Evolutionary conservation across 768 basidiomycete genomes (phyloP).

Genomic region (Grammothele lineata): DNA sequence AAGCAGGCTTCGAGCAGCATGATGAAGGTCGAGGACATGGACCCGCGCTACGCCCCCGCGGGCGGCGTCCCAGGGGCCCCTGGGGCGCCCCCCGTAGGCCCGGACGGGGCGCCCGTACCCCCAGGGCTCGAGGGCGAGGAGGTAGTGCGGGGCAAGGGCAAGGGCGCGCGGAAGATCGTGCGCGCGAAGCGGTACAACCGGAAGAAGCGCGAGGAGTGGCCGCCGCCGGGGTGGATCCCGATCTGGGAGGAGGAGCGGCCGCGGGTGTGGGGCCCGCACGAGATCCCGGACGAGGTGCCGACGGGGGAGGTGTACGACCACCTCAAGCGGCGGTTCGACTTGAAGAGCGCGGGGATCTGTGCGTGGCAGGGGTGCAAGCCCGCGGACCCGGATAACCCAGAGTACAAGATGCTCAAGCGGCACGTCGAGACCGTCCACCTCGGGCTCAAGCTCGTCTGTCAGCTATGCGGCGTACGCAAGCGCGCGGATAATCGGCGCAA

Average conservation of each 20-base stretch:
- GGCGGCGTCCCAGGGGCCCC: too few species aligned
- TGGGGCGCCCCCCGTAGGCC: too few species aligned
- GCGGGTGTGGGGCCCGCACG: not conserved
- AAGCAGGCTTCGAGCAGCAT: not conserved
- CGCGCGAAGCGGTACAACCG: constrained; percentile 6
- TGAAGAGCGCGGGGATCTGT: not conserved
- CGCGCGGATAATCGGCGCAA: constrained; percentile 3
- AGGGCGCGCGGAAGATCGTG: not conserved
- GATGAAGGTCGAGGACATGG: not conserved
- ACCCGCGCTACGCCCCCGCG: not conserved
- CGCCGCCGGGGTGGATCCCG: constrained; percentile 2
- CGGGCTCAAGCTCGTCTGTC: not conserved
- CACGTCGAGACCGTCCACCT: constrained; percentile 10
- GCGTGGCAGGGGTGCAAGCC: constrained; percentile 4
- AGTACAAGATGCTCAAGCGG: constrained; percentile 5
- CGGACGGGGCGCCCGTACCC: too few species aligned
- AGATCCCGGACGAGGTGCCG: constrained; percentile 1
- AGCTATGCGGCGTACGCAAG: not conserved
- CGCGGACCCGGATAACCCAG: not conserved
- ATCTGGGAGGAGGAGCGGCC: constrained; percentile 7
- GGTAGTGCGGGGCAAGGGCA: not conserved
- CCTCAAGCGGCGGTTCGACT: constrained; percentile 1
- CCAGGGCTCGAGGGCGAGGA: not conserved
- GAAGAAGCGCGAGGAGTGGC: constrained; percentile 6
- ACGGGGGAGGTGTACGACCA: not conserved